Conservation (phyloP, 2,329 filamentous ascomycete genomes). For the Penicillium sp. region DNA sequence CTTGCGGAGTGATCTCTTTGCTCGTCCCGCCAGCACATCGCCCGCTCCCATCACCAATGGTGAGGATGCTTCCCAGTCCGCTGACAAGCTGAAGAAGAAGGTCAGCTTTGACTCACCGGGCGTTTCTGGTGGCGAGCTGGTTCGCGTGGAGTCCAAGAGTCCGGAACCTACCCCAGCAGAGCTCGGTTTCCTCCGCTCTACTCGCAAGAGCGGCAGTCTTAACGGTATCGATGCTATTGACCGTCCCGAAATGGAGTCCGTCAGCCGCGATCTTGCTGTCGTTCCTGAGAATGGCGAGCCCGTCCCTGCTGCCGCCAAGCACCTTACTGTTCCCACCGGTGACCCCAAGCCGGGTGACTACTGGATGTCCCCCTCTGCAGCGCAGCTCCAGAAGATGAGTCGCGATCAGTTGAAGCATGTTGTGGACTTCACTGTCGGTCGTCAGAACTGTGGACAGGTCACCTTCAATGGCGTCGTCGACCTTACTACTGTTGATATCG, state of each 20-base stretch:
- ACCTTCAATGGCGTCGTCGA: conserved; percentile 81
- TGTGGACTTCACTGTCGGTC: conserved; percentile 74
- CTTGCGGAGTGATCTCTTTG: conserved; percentile 67
- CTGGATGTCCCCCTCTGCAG: conserved; percentile 76
- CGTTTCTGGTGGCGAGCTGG: conserved; percentile 50
- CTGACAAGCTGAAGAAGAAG: conserved; percentile 62
- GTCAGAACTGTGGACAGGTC: conserved; percentile 76
- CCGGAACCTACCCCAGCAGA: conserved; percentile 59
- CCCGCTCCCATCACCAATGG: conserved; percentile 37
- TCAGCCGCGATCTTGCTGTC: conserved; percentile 71
- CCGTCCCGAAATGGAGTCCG: conserved; percentile 67
- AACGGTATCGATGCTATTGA: conserved; percentile 37
- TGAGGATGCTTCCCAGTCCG: conserved; percentile 39
- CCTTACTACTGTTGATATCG: conserved; percentile 73
- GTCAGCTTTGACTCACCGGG: conserved; percentile 79
- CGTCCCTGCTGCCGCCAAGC: conserved; percentile 38
- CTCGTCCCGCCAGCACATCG: conserved; percentile 38
- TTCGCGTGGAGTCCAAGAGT: conserved; percentile 51
- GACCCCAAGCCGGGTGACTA: conserved; percentile 71
- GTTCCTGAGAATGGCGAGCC: conserved; percentile 63
- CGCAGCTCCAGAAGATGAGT: conserved; percentile 76
- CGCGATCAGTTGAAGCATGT: conserved; percentile 75
- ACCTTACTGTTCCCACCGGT: conserved; percentile 26
- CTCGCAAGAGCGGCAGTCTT: conserved; percentile 49
- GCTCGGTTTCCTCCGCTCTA: conserved; percentile 59